Conservation (phyloP, 2,329 filamentous ascomycete species). For the Verticillium albo-atrum region DNA sequence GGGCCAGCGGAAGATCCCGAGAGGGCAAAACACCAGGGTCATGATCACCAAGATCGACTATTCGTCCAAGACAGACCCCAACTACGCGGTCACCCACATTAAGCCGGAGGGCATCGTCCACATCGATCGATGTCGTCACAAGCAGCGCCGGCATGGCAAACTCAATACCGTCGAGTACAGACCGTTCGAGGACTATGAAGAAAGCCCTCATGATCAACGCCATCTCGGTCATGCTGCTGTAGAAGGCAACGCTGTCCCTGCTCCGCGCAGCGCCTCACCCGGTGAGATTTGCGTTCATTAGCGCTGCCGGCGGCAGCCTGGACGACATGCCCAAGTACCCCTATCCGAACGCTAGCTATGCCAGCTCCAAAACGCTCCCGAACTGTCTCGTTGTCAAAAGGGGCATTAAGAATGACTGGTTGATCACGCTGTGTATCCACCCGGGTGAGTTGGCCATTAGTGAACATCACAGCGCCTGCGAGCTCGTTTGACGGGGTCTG, state of each 20-base stretch:
- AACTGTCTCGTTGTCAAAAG: slow-evolving; percentile 16
- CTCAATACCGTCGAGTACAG: slow-evolving; percentile 18
- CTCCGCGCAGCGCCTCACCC: slow-evolving; percentile 15
- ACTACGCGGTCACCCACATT: slow-evolving; percentile 25
- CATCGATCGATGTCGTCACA: slow-evolving; percentile 46
- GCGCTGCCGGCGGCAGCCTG: background rate
- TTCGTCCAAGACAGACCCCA: slow-evolving; percentile 23
- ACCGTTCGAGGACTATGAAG: slow-evolving; percentile 9
- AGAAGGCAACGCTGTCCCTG: slow-evolving; percentile 36
- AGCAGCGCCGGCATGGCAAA: slow-evolving; percentile 43
- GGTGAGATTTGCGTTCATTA: background rate
- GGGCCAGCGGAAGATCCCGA: slow-evolving; percentile 22
- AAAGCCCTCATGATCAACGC: slow-evolving; percentile 17
- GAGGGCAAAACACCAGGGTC: slow-evolving; percentile 23
- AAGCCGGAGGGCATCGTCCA: slow-evolving; percentile 27
- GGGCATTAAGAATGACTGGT: slow-evolving; percentile 1
- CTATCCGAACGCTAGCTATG: slow-evolving; percentile 29
- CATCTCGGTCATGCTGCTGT: slow-evolving; percentile 31
- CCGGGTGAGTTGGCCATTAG: slow-evolving; percentile 12
- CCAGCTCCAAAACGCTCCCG: slow-evolving; percentile 32
- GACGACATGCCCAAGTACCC: slow-evolving; percentile 10
- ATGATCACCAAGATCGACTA: slow-evolving; percentile 40
- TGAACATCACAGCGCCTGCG: background rate
- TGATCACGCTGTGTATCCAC: slow-evolving; percentile 8
- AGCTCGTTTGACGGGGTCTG: background rate